Base-by-base conservation (phyloP, 768 basidiomycete genomes). In the Heimioporus sp. region DNA sequence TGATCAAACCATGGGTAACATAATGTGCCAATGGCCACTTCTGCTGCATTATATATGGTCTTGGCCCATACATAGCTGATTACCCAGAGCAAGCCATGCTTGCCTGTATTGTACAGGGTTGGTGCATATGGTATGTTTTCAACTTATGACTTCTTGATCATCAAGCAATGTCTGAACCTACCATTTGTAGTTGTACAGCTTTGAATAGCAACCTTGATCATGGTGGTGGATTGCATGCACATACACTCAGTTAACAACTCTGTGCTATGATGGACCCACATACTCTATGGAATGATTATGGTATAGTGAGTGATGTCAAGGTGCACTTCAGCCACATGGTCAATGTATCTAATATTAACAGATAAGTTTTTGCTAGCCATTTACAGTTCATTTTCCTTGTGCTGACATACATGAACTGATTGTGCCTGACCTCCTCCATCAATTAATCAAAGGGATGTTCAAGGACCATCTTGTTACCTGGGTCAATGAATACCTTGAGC, bases 391-490 rank as follows among this genome's bases (percentile, higher is more conserved):
- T 32, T 48, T 48, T 30, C 47, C 47, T 20, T 3, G 28, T 8
- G 38, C 30, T 0, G 38, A 48, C 16, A 48, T 48, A 31, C 38
- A 48, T 17, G 35, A 48, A 20, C 10, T 48, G n/a, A 40, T 48
- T 4, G 19, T 17, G 3, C 47, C 47, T 31, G 15, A 39, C 19
- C n/a, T 39, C 4, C 38, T 17, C 3, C 38, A 39, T 19, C 38
- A 39, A 19, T 11, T 39, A 1, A 66, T 70, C 17, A 46, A 48
- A 19, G 45, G 35, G 16, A 28, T 17, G 10, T 39, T 35, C 17
- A 40, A 40, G 10, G 19, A 40, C 20, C 39, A 40, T 15, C 34
- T 34, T 9, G 34, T 34, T 9, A 34, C 34, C 10, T 34, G 34
- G 34, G 8, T 34, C 34, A 15, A 15, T 34, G 34, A 34, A 15